A percentile compares a stretch with the other conserved stretches of the same genome.
Evolutionary conservation across 2,329 filamentous ascomycete species (phyloP).

Genomic region (Ascocoryne sarcoides): DNA sequence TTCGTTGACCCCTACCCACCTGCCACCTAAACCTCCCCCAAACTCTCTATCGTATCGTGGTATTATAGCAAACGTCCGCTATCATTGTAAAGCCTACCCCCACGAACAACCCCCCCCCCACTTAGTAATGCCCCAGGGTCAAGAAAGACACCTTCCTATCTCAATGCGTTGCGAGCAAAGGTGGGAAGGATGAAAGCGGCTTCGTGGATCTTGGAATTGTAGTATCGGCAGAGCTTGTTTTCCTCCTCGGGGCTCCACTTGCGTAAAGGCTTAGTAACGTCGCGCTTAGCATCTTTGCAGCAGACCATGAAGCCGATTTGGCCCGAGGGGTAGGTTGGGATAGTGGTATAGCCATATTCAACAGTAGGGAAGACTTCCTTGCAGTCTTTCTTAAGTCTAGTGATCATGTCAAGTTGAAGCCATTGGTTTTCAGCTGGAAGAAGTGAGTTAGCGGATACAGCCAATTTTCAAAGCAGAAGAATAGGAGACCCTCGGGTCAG

Average conservation of each 20-base stretch:
- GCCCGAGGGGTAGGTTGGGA: constrained; percentile 96
- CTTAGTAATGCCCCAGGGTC: too few species aligned
- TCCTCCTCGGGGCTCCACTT: constrained; percentile 80
- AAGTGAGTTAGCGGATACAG: constrained; percentile 10
- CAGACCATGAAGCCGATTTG: constrained; percentile 99
- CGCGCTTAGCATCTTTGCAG: constrained; percentile 80
- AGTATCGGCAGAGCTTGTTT: constrained; percentile 89
- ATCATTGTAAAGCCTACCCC: too few species aligned
- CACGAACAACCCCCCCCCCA: too few species aligned
- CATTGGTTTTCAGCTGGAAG: constrained; percentile 91
- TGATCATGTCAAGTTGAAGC: constrained; percentile 92
- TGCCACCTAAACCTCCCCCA: too few species aligned
- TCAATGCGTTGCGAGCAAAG: constrained; percentile 74
- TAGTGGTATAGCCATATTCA: constrained; percentile 98
- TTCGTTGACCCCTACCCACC: too few species aligned
- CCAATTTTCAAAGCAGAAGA: too few species aligned
- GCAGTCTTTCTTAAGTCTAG: constrained; percentile 93
- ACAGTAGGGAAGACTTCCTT: constrained; percentile 93
- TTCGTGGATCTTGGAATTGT: constrained; percentile 94
- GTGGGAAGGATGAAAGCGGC: constrained; percentile 88
- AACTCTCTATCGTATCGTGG: too few species aligned
- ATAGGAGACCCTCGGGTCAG: too few species aligned
- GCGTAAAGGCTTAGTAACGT: constrained; percentile 80
- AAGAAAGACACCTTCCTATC: constrained; percentile 37
- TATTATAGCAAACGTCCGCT: too few species aligned